Conservation (phyloP, 176 grass and related monocot species). For the Alopecurus myosuroides region DNA sequence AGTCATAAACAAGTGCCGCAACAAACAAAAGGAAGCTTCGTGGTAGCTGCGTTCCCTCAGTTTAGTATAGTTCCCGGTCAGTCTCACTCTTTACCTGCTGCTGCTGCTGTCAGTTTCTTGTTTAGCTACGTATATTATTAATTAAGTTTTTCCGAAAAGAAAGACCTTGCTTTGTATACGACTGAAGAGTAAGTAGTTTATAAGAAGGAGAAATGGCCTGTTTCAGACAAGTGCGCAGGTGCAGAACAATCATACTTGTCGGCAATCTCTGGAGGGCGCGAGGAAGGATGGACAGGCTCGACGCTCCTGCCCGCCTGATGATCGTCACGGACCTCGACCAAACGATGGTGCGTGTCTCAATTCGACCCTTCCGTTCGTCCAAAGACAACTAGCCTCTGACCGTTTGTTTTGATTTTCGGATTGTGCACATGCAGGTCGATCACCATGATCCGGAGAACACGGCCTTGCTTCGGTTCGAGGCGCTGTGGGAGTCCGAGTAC, state of each 20-base stretch:
- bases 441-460: constrained; percentile 62
- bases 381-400: not conserved
- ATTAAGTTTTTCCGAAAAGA: not conserved
- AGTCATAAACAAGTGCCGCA: not conserved
- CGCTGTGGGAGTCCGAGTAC: constrained; percentile 69
- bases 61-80: no score
- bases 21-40: constrained; percentile 6
- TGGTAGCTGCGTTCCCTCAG: not conserved
- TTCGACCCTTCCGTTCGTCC: not conserved
- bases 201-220: not conserved
- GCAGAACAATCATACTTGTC: not conserved
- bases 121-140: not conserved
- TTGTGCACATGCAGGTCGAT: constrained; percentile 53
- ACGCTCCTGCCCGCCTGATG: constrained; percentile 60
- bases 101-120: not conserved
- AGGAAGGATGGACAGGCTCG: constrained; percentile 58
- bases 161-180: no score
- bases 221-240: constrained; percentile 10
- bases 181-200: not conserved
- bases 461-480: constrained; percentile 69
- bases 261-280: not conserved
- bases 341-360: constrained; percentile 44
- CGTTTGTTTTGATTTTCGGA: not conserved
- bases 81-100: no score
- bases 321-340: constrained; percentile 83